Evolutionary conservation across 208 protist species (phyloP).

Genomic region (Kentomonas sorsogonicus): DNA sequence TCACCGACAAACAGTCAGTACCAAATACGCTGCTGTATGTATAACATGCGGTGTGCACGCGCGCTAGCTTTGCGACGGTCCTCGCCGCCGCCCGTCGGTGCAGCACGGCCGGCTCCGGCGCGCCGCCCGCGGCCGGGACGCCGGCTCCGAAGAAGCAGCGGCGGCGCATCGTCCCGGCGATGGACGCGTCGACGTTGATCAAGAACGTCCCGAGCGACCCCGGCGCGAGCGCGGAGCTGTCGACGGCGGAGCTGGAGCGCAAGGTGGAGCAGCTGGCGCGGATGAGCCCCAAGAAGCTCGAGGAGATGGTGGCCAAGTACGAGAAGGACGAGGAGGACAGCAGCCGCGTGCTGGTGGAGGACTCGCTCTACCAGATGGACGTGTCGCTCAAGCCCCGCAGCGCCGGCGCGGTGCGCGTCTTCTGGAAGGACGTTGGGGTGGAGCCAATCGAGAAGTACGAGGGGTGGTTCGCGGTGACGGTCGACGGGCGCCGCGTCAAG

Average conservation of each 20-base stretch:
- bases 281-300: conserved; percentile 65
- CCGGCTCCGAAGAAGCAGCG: conserved; percentile 65
- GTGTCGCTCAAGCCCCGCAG: conserved; percentile 72
- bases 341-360: conserved; percentile 70
- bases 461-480: conserved; percentile 78
- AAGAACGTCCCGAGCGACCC: conserved; percentile 66
- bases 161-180: conserved; percentile 38
- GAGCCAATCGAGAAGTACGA: conserved; percentile 42
- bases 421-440: conserved; percentile 87
- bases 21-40: too few relatives aligned
- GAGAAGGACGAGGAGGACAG: conserved; percentile 65
- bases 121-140: conserved; percentile 15
- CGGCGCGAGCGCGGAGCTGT: conserved; percentile 75
- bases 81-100: neutral
- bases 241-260: conserved; percentile 79
- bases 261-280: conserved; percentile 74
- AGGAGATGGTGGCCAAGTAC: conserved; percentile 49
- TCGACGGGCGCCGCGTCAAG: conserved; percentile 84
- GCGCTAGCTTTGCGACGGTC: neutral
- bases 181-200: conserved; percentile 59
- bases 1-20: too few relatives aligned
- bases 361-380: conserved; percentile 90
- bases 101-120: neutral
- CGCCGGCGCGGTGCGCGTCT: conserved; percentile 63
- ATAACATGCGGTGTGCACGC: neutral